Conservation (phyloP, 164 flowering plant species). For the Cinnamomum micranthum region DNA sequence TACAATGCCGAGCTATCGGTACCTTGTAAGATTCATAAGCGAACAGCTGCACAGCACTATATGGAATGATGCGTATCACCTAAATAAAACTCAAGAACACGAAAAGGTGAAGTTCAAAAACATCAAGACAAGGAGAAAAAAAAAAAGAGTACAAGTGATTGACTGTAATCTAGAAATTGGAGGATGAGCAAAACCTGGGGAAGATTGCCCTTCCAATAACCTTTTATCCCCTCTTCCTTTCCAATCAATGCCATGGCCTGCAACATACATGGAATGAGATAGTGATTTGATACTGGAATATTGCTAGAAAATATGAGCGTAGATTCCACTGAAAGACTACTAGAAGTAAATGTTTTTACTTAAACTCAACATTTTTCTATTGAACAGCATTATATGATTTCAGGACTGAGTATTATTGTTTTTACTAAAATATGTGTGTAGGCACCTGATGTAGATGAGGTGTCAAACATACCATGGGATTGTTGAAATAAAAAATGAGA, state of each 20-base stretch:
- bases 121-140: background rate
- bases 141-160: background rate
- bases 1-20: background rate
- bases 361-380: too few relatives aligned
- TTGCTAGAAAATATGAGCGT: background rate
- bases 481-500: too few relatives aligned
- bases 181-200: constrained; percentile 64
- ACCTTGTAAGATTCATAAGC: constrained; percentile 94
- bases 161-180: background rate
- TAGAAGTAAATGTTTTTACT: background rate
- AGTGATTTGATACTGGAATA: background rate
- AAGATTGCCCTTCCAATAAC: constrained; percentile 98
- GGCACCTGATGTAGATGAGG: too few relatives aligned
- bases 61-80: constrained; percentile 90
- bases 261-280: constrained; percentile 2
- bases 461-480: too few relatives aligned
- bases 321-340: background rate
- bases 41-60: constrained; percentile 90
- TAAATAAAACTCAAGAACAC: constrained; percentile 13
- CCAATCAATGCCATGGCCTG: constrained; percentile 76
- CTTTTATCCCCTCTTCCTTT: constrained; percentile 88
- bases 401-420: too few relatives aligned
- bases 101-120: background rate
- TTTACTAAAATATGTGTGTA: too few relatives aligned
- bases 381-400: background rate